A percentile compares a stretch with the other conserved stretches of the same genome.
Evolutionary conservation across 371 early-diverging fungal species (phyloP).

Genomic region (Haplosporangium sp.): DNA sequence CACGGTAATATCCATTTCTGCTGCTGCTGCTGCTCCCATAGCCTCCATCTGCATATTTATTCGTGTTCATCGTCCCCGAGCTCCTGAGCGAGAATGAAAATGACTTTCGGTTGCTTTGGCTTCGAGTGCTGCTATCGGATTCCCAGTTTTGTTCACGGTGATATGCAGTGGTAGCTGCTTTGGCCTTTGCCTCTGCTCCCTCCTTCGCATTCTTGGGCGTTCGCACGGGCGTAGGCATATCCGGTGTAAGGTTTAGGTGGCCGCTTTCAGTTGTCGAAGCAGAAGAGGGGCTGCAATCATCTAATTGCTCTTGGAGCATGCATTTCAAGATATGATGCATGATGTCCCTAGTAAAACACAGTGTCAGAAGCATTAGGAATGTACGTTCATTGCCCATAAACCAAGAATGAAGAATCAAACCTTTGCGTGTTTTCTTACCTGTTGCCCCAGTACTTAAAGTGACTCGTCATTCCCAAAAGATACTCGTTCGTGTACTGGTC

Average conservation of each 20-base stretch:
- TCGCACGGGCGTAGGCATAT: slow-evolving; percentile 21
- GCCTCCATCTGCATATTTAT: neutral
- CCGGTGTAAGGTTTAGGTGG: slow-evolving; percentile 22
- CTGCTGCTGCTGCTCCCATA: slow-evolving; percentile 5
- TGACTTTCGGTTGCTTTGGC: slow-evolving; percentile 21
- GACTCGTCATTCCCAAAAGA: slow-evolving; percentile 61
- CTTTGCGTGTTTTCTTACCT: slow-evolving; percentile 35
- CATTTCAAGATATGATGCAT: slow-evolving; percentile 40
- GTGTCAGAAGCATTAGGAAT: neutral
- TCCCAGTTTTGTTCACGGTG: slow-evolving; percentile 6
- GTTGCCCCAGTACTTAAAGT: slow-evolving; percentile 66
- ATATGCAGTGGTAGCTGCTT: slow-evolving; percentile 3
- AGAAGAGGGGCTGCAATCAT: neutral
- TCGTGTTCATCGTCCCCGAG: neutral
- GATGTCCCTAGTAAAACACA: slow-evolving; percentile 28
- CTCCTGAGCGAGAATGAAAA: slow-evolving; percentile 47
- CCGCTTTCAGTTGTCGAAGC: slow-evolving; percentile 5
- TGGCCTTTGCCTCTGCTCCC: slow-evolving; percentile 40
- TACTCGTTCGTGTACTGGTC: slow-evolving; percentile 65
- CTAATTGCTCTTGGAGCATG: slow-evolving; percentile 15
- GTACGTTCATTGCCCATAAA: neutral
- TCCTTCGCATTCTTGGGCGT: slow-evolving; percentile 25
- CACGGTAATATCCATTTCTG: slow-evolving; percentile 14
- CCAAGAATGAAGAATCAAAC: too few species aligned
- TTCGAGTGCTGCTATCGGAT: slow-evolving; percentile 6